A percentile compares a stretch with the other conserved stretches of the same genome.
Conservation (phyloP, 352 stramenopile genomes). For the Globisporangium spiculum region DNA sequence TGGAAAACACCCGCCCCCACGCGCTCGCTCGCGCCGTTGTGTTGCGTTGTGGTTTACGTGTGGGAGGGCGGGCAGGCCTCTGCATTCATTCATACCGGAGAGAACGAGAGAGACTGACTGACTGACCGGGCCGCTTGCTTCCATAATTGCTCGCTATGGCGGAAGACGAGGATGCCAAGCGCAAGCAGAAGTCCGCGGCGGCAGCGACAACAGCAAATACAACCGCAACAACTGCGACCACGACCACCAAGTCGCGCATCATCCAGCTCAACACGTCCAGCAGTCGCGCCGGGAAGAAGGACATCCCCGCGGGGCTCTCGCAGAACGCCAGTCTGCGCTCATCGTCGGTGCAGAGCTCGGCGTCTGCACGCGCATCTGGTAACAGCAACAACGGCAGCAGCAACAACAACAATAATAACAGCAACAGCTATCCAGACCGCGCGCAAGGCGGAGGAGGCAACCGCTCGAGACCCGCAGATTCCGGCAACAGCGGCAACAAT, state of each 20-base stretch:
- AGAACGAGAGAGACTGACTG: slow-evolving; percentile 3
- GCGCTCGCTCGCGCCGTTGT: background rate
- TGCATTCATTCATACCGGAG: background rate
- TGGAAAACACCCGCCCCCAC: background rate
- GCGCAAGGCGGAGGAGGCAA: slow-evolving; percentile 5
- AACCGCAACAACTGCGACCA: background rate
- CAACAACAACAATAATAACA: slow-evolving; percentile 5
- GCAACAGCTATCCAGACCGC: slow-evolving; percentile 3
- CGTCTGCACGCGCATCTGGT: background rate
- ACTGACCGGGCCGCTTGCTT: background rate
- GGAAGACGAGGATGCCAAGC: slow-evolving; percentile 13
- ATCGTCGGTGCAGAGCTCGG: slow-evolving; percentile 19
- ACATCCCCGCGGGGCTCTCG: slow-evolving; percentile 18
- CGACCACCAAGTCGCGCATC: slow-evolving; percentile 33
- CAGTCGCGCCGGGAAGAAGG: slow-evolving; percentile 22
- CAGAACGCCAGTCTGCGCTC: slow-evolving; percentile 18
- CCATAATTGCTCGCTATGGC: slow-evolving; percentile 8
- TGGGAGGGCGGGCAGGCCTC: background rate
- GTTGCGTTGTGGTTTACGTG: slow-evolving; percentile 6
- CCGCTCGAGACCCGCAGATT: background rate
- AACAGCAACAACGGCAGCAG: background rate
- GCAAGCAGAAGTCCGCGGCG: background rate
- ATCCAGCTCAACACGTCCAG: slow-evolving; percentile 31
- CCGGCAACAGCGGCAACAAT: background rate
- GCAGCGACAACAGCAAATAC: background rate